Evolutionary conservation across 2,329 filamentous ascomycete species (phyloP).

Genomic region (Trichophyton equinum): DNA sequence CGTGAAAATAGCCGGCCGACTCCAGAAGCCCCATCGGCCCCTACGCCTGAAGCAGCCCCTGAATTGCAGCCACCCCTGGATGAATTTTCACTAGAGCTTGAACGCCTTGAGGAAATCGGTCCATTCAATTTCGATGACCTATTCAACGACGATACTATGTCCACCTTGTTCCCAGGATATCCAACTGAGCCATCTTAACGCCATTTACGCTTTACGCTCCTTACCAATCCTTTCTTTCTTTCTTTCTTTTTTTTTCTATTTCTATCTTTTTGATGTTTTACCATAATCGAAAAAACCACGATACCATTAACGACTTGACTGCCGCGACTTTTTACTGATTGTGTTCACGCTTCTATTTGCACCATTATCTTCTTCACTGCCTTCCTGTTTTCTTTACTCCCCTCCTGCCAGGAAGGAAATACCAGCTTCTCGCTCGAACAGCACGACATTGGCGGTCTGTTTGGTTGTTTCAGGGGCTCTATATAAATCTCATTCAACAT

Average conservation of each 20-base stretch:
- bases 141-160: not conserved
- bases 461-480: not conserved
- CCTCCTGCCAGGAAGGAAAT: not conserved
- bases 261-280: not conserved
- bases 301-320: not conserved
- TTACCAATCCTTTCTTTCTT: no score
- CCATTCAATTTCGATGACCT: not conserved
- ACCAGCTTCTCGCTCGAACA: not conserved
- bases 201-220: no score
- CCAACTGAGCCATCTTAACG: not conserved
- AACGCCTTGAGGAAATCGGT: not conserved
- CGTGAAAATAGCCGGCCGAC: not conserved
- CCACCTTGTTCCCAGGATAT: not conserved
- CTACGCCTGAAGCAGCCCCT: not conserved
- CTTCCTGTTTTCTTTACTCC: not conserved
- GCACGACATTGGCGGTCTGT: not conserved
- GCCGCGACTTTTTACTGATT: not conserved
- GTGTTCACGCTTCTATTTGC: not conserved
- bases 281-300: not conserved
- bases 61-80: not conserved
- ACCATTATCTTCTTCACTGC: not conserved
- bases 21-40: not conserved
- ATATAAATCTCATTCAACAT: not conserved
- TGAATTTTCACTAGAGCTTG: not conserved
- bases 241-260: not conserved